Percentiles rank a stretch among this genome's conserved stretches.
Evolutionary conservation across 225 moss, liverwort and hornwort genomes (phyloP).

Genomic region (Sphagnum tenellum): DNA sequence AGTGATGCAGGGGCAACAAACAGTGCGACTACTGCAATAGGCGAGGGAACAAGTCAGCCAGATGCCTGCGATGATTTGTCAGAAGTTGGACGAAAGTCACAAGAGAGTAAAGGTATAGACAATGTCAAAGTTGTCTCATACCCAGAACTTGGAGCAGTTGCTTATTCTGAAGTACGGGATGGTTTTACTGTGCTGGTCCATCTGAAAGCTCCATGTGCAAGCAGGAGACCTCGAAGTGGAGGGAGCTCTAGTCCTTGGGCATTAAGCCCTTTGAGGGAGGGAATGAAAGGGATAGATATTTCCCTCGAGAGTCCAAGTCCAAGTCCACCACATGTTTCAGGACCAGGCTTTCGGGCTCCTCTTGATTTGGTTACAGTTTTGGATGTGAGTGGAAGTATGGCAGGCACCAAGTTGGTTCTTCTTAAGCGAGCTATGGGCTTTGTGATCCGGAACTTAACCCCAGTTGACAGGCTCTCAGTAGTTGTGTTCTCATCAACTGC

Average conservation of each 20-base stretch:
- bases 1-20: not conserved
- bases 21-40: not conserved
- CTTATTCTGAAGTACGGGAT: constrained; percentile 10
- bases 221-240: not conserved
- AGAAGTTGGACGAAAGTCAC: not conserved
- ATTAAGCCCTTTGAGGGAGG: not conserved
- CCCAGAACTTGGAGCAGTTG: constrained; percentile 21
- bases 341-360: constrained; percentile 30
- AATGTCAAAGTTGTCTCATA: constrained; percentile 13
- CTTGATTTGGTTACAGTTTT: constrained; percentile 36
- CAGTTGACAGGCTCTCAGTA: constrained; percentile 33
- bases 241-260: not conserved
- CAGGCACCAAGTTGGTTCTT: constrained; percentile 30
- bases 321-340: constrained; percentile 9
- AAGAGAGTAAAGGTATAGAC: not conserved
- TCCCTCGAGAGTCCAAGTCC: constrained; percentile 1
- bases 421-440: constrained; percentile 42
- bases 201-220: constrained; percentile 18
- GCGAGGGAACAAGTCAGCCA: constrained; percentile 6
- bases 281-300: not conserved
- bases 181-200: constrained; percentile 30
- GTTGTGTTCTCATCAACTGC: constrained; percentile 38
- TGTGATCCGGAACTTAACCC: constrained; percentile 31
- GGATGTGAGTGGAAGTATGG: constrained; percentile 43
- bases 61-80: not conserved